Conservation (phyloP, 805 yeast species). For the Yamadazyma kitorensis region DNA sequence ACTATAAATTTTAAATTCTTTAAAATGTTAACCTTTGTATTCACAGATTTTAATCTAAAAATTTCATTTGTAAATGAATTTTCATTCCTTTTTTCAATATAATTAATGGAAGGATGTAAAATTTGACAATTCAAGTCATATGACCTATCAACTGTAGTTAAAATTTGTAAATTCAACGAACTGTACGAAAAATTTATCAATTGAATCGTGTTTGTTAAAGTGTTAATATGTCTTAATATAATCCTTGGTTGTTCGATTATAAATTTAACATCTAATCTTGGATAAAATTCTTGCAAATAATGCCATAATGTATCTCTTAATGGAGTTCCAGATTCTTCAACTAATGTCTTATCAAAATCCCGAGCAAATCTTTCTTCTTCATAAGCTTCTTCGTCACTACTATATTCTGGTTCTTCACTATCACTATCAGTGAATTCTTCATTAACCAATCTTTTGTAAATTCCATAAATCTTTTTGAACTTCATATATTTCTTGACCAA, state of each 20-base stretch:
- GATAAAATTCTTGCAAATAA: conserved; percentile 30
- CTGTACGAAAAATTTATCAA: conserved; percentile 34
- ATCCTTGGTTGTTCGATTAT: conserved; percentile 33
- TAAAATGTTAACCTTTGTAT: conserved; percentile 21
- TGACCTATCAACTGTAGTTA: conserved; percentile 28
- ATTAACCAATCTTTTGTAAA: conserved; percentile 4
- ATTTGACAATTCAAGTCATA: conserved; percentile 35
- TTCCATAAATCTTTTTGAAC: conserved; percentile 16
- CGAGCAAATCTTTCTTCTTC: conserved; percentile 3
- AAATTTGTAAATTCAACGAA: conserved; percentile 30
- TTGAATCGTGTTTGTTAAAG: conserved; percentile 9
- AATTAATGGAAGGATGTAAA: conserved; percentile 29
- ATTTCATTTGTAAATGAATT: conserved; percentile 3
- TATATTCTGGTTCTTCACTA: conserved; percentile 1
- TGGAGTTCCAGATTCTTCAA: conserved; percentile 6
- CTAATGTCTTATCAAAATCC: conserved; percentile 11
- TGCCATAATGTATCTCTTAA: conserved; percentile 16
- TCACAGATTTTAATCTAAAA: conserved; percentile 14
- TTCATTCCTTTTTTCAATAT: conserved; percentile 25
- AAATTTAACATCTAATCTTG: conserved; percentile 26
- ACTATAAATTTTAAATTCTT: conserved; percentile 27
- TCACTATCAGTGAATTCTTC: conserved; percentile 6
- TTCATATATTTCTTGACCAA: conserved; percentile 25
- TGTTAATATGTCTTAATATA: conserved; percentile 17
- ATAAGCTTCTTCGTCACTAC: conserved; percentile 3